These are phyloP conservation scores for Trypanosoma boissoni DNA, from an alignment of 208 protist genomes.

Conservation along the genomic window DNA sequence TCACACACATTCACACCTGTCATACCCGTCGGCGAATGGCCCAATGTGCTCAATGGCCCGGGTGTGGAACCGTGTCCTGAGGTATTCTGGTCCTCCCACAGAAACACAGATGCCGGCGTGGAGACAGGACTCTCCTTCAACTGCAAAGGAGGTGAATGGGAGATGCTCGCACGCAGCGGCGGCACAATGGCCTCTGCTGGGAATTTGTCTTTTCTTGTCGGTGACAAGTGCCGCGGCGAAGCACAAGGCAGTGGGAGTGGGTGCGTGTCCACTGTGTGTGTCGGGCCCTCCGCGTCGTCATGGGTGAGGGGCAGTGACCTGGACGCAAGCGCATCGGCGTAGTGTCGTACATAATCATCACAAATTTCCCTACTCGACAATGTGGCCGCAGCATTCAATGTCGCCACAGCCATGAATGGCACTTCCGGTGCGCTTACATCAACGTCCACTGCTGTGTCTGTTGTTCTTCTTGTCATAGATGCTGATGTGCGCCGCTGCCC, in stretches of 20 bases:
- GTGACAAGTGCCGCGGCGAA: slow-evolving; percentile 1
- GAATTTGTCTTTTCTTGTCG: background rate
- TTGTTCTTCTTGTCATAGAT: too few species aligned
- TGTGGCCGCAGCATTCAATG: too few species aligned
- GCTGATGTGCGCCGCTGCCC: too few species aligned
- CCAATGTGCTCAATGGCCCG: background rate
- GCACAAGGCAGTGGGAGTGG: slow-evolving; percentile 35
- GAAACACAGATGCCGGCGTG: too few species aligned
- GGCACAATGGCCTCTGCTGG: background rate
- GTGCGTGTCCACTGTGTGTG: slow-evolving; percentile 50
- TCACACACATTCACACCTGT: background rate
- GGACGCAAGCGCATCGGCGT: slow-evolving; percentile 22
- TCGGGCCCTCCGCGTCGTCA: slow-evolving; percentile 46
- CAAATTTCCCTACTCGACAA: slow-evolving; percentile 47
- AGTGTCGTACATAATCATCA: slow-evolving; percentile 54
- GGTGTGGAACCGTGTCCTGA: background rate
- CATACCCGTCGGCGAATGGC: background rate
- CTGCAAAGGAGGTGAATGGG: too few species aligned
- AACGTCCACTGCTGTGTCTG: too few species aligned
- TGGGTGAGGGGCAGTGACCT: slow-evolving; percentile 67
- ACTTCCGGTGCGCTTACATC: too few species aligned
- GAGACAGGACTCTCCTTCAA: too few species aligned
- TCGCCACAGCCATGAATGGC: too few species aligned
- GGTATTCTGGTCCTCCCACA: too few species aligned
- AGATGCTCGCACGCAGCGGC: background rate